A percentile compares a stretch with the other conserved stretches of the same genome.
These are phyloP conservation scores for Zymoseptoria tritici DNA, from an alignment of 2,329 filamentous ascomycete genomes.

Conservation along the genomic window DNA sequence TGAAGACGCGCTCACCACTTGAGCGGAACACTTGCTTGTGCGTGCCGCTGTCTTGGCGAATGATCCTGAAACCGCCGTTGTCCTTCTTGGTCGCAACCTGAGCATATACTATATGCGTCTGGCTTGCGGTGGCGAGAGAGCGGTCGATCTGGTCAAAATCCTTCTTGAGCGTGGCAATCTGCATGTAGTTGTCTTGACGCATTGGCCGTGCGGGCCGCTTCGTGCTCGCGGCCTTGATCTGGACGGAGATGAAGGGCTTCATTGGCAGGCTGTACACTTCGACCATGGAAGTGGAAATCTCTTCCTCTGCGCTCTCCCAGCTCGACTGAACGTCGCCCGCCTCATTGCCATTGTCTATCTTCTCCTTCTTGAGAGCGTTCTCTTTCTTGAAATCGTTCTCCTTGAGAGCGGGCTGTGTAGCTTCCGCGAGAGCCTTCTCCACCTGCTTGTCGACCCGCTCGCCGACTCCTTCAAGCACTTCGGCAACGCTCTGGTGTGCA, in stretches of 20 bases:
- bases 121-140: conserved; percentile 80
- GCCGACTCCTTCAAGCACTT: conserved; percentile 61
- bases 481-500: conserved; percentile 56
- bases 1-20: conserved; percentile 90
- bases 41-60: conserved; percentile 85
- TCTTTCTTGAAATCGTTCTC: too few species aligned
- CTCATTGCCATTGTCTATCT: conserved; percentile 43
- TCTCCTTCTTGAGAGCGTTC: conserved; percentile 44
- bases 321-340: conserved; percentile 54
- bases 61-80: conserved; percentile 84
- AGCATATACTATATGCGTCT: conserved; percentile 87
- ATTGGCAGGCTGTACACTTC: conserved; percentile 89
- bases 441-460: conserved; percentile 53
- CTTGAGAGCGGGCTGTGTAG: conserved; percentile 35
- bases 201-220: conserved; percentile 53
- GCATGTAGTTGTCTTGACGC: conserved; percentile 73
- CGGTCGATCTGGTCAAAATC: conserved; percentile 97
- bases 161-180: conserved; percentile 91
- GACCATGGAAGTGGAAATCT: conserved; percentile 59
- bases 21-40: conserved; percentile 89
- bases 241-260: conserved; percentile 90
- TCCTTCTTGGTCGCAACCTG: conserved; percentile 59
- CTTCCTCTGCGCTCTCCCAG: conserved; percentile 80
- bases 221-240: conserved; percentile 46
- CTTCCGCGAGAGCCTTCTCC: conserved; percentile 56